Evolutionary conservation across 148 eudicot genomes (phyloP).

Genomic region (Fagopyrum esculentum): DNA sequence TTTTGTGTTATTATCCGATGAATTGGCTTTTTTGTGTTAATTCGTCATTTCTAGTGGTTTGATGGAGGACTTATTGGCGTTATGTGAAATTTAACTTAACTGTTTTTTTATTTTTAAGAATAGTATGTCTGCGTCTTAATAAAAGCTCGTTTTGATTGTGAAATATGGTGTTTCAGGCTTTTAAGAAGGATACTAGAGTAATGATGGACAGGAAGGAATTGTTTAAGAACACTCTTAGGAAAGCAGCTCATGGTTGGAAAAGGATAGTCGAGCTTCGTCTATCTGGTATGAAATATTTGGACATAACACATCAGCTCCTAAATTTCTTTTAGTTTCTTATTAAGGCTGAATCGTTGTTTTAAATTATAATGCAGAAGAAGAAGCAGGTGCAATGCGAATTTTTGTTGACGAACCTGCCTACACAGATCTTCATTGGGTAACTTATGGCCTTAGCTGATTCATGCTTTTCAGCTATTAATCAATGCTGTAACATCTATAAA

Average conservation of each 20-base stretch:
- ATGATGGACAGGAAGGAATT: slow-evolving; percentile 67
- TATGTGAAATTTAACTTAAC: not conserved
- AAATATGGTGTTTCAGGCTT: slow-evolving; percentile 35
- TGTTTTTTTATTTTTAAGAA: not conserved
- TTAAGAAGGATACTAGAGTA: slow-evolving; percentile 58
- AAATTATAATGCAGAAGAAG: too few species aligned
- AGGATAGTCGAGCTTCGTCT: slow-evolving; percentile 66
- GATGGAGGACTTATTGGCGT: not conserved
- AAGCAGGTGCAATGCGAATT: slow-evolving; percentile 26
- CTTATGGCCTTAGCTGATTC: not conserved
- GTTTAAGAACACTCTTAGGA: slow-evolving; percentile 69
- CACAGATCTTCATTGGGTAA: slow-evolving; percentile 97
- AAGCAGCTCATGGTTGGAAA: slow-evolving; percentile 82
- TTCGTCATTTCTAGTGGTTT: not conserved
- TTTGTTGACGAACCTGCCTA: slow-evolving; percentile 78
- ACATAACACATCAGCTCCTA: not conserved
- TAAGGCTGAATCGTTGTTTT: not conserved
- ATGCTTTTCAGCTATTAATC: not conserved
- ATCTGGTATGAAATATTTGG: slow-evolving; percentile 35
- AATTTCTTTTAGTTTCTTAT: not conserved
- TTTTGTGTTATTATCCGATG: not conserved
- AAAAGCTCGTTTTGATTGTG: not conserved
- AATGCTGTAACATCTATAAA: not conserved
- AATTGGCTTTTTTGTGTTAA: not conserved
- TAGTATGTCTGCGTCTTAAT: not conserved